Evolutionary conservation across 2,329 filamentous ascomycete genomes (phyloP).

Genomic region (Bertia moriformis): DNA sequence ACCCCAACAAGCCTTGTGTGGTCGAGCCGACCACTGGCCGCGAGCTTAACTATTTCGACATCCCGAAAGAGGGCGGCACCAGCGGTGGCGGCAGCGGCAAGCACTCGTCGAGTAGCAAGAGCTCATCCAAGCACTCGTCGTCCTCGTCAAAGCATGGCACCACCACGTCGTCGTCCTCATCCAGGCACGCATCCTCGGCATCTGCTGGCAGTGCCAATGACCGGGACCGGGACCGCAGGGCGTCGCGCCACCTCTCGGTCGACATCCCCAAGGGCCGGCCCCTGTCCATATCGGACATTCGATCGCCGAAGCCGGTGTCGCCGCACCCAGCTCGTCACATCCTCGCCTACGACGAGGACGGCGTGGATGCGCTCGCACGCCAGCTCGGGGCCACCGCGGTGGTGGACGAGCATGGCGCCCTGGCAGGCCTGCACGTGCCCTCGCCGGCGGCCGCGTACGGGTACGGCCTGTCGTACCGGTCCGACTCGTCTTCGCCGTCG

Average conservation of each 20-base stretch:
- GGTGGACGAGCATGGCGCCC: slow-evolving; percentile 38
- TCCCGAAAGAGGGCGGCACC: slow-evolving; percentile 40
- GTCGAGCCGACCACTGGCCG: slow-evolving; percentile 93
- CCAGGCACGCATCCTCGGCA: slow-evolving; percentile 2
- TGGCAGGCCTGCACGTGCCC: slow-evolving; percentile 32
- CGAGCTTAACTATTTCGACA: slow-evolving; percentile 93
- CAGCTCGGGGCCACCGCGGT: slow-evolving; percentile 54
- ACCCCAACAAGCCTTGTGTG: slow-evolving; percentile 76
- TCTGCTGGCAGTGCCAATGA: too few species aligned
- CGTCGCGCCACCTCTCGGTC: slow-evolving; percentile 26
- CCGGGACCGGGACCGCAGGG: slow-evolving; percentile 3
- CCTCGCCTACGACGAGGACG: slow-evolving; percentile 57
- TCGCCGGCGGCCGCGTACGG: slow-evolving; percentile 49
- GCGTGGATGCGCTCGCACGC: slow-evolving; percentile 64
- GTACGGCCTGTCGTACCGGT: slow-evolving; percentile 58
- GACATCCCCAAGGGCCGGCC: slow-evolving; percentile 81
- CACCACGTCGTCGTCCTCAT: slow-evolving; percentile 17
- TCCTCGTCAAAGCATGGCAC: too few species aligned
- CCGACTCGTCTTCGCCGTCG: slow-evolving; percentile 54
- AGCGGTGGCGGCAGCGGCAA: slow-evolving; percentile 27
- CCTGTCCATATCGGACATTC: slow-evolving; percentile 76
- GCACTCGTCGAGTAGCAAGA: slow-evolving; percentile 29
- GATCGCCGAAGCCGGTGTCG: slow-evolving; percentile 76
- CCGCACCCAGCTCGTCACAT: slow-evolving; percentile 79
- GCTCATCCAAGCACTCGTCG: slow-evolving; percentile 20